These are phyloP conservation scores for Magnusiomyces starmeri DNA, from an alignment of 1,139 yeast genomes.

Conservation along the genomic window DNA sequence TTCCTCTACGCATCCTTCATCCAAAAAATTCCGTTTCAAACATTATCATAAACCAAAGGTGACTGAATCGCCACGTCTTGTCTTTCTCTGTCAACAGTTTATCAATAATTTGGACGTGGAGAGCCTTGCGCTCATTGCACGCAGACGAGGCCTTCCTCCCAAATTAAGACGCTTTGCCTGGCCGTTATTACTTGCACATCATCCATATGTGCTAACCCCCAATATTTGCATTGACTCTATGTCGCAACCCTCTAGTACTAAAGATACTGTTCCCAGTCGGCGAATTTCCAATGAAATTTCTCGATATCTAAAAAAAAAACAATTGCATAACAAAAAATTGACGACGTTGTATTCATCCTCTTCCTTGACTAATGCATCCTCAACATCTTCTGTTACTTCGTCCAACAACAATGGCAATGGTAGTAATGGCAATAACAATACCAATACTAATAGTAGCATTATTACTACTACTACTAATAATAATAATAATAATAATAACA, in stretches of 20 bases:
- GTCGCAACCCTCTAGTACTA: conserved; percentile 11
- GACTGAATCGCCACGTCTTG: conserved; percentile 32
- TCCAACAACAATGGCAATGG: not conserved
- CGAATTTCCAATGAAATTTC: conserved; percentile 32
- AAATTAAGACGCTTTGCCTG: conserved; percentile 69
- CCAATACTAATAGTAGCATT: not conserved
- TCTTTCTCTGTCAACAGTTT: conserved; percentile 34
- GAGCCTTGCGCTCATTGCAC: conserved; percentile 69
- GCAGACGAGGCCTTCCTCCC: conserved; percentile 85
- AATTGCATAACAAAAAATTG: not conserved
- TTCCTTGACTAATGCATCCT: not conserved
- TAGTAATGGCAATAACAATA: not conserved
- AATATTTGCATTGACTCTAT: conserved; percentile 35
- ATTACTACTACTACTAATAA: not conserved
- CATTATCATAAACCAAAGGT: conserved; percentile 36
- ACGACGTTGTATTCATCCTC: not conserved
- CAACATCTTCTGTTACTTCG: not conserved
- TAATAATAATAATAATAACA: not conserved
- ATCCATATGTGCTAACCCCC: conserved; percentile 78
- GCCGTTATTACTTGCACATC: conserved; percentile 76
- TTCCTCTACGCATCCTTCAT: conserved; percentile 13
- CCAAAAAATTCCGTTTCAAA: conserved; percentile 26
- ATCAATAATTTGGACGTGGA: conserved; percentile 49
- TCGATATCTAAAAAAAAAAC: conserved; percentile 23
- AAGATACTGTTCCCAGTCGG: conserved; percentile 22